Conservation (phyloP, 2,329 filamentous ascomycete genomes). For the Cladosporium phlei region DNA sequence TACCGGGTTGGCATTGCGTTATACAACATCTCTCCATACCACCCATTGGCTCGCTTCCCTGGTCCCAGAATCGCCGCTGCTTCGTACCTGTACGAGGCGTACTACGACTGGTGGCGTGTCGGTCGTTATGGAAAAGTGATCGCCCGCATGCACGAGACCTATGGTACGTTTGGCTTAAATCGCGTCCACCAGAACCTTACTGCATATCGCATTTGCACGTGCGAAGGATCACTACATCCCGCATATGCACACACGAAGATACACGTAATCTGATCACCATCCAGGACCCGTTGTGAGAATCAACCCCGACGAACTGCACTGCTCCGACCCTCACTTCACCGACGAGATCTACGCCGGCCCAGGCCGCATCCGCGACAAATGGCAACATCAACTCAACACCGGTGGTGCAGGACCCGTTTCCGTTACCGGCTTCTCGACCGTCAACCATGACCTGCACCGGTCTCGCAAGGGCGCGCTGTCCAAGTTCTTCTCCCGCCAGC, state of each 20-base stretch:
- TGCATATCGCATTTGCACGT: too few relatives aligned
- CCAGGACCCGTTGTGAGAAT: slow-evolving; percentile 37
- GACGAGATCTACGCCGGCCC: slow-evolving; percentile 23
- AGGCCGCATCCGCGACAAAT: slow-evolving; percentile 18
- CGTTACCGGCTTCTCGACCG: slow-evolving; percentile 41
- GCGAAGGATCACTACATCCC: too few relatives aligned
- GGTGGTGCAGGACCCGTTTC: slow-evolving; percentile 11
- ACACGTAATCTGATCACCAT: background rate
- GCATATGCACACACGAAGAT: slow-evolving; percentile 35
- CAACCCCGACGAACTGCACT: slow-evolving; percentile 40
- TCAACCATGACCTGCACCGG: slow-evolving; percentile 37
- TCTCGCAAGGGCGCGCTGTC: slow-evolving; percentile 20
- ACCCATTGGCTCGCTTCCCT: slow-evolving; percentile 33
- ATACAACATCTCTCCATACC: slow-evolving; percentile 18
- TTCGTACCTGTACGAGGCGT: slow-evolving; percentile 34
- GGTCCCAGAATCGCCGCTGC: slow-evolving; percentile 34
- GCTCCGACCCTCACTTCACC: slow-evolving; percentile 37
- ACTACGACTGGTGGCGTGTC: slow-evolving; percentile 30
- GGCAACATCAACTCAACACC: slow-evolving; percentile 9
- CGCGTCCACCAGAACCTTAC: too few relatives aligned
- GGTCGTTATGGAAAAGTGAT: slow-evolving; percentile 23
- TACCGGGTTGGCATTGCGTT: slow-evolving; percentile 16
- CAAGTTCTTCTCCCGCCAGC: slow-evolving; percentile 23
- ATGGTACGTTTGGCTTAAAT: slow-evolving; percentile 20
- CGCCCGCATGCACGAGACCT: slow-evolving; percentile 32